Base-by-base conservation (phyloP, 2,329 filamentous ascomycete genomes). In the Didymosphaeria variabile region DNA sequence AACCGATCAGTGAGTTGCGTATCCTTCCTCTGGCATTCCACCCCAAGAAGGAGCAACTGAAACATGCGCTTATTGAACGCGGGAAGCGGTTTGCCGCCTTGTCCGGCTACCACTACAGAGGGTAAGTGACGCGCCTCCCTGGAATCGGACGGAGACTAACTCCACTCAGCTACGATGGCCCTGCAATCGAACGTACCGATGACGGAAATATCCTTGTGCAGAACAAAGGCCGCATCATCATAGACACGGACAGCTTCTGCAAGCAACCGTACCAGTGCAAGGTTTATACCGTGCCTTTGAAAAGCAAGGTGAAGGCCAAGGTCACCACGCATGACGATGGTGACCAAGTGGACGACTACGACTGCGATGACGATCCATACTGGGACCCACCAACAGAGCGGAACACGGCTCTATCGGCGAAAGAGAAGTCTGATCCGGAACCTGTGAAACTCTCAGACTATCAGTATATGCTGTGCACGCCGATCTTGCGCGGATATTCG, bases 401-500 rank as follows among this genome's bases (percentile, higher is more conserved):
- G 1, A 40, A 52, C 13, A 52, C 49, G 6, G 19, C 19, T 31
- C 32, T 55, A 7, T 46, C 52, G 1, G 21, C 31, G 12, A 38
- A 17, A 12, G 29, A 47, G 32, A 58, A 62, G 36, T 57, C 49
- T 40, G 29, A 17, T 44, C 36, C 3, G n/a, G 62, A 29, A 23
- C 54, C 60, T 13, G 40, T 56, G 36, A 38, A 26, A 15, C 69
- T 70, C 15, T 44, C 65, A 0, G 70, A 70, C 2, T 60, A 68
- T 1, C 56, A 63, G 8, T 62, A 62, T 26, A 58, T 54, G 26
- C 55, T 77, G 8, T 78, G 74, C 47, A 64, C 63, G n/a, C 67
- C 73, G 9, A 62, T 65, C 36, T 49, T 76, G 9, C 67, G 64
- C 55, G 76, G 76, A 0, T 77, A 74, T 54, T 74, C 68, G 29